A percentile compares a stretch with the other conserved stretches of the same genome.
phyloP scores from a whole-genome alignment of 352 stramenopile genomes.

The Nothophytophthora sp. region DNA sequence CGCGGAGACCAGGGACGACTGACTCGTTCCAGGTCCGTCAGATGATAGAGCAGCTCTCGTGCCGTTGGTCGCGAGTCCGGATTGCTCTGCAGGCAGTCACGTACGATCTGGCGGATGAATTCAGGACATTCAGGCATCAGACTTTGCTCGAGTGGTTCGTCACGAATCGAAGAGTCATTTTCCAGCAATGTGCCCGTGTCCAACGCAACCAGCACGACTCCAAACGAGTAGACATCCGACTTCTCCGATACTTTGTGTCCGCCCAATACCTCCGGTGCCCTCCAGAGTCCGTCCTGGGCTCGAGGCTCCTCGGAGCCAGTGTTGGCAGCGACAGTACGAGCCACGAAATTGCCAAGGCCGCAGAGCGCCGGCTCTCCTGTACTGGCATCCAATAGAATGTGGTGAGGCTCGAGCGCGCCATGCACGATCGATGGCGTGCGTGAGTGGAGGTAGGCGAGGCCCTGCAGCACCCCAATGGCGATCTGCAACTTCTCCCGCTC shows the following conservation, averaged over 20 bases:
- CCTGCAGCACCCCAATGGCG: slow-evolving; percentile 41
- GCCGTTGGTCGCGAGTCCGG: slow-evolving; percentile 32
- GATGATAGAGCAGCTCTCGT: slow-evolving; percentile 19
- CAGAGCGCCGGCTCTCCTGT: slow-evolving; percentile 49
- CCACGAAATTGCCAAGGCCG: slow-evolving; percentile 42
- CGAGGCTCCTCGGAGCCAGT: slow-evolving; percentile 18
- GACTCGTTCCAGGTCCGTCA: slow-evolving; percentile 17
- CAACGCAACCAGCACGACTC: slow-evolving; percentile 53
- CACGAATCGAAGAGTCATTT: slow-evolving; percentile 17
- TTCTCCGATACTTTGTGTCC: slow-evolving; percentile 38
- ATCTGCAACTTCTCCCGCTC: slow-evolving; percentile 47
- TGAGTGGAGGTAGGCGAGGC: slow-evolving; percentile 50
- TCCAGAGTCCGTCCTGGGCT: no score
- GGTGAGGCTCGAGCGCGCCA: slow-evolving; percentile 53
- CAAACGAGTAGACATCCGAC: slow-evolving; percentile 60
- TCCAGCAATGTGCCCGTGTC: slow-evolving; percentile 50
- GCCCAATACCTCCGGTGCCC: slow-evolving; percentile 48
- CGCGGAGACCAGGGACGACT: slow-evolving; percentile 18
- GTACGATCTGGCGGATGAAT: slow-evolving; percentile 36
- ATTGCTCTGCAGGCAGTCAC: slow-evolving; percentile 39
- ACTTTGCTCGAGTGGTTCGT: slow-evolving; percentile 33
- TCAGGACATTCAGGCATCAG: slow-evolving; percentile 37
- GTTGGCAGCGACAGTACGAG: slow-evolving; percentile 13
- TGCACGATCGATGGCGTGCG: slow-evolving; percentile 43
- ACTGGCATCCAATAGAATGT: slow-evolving; percentile 43